phyloP scores from a whole-genome alignment of 2,329 filamentous ascomycete genomes.

The Bipolaris zeicola region DNA sequence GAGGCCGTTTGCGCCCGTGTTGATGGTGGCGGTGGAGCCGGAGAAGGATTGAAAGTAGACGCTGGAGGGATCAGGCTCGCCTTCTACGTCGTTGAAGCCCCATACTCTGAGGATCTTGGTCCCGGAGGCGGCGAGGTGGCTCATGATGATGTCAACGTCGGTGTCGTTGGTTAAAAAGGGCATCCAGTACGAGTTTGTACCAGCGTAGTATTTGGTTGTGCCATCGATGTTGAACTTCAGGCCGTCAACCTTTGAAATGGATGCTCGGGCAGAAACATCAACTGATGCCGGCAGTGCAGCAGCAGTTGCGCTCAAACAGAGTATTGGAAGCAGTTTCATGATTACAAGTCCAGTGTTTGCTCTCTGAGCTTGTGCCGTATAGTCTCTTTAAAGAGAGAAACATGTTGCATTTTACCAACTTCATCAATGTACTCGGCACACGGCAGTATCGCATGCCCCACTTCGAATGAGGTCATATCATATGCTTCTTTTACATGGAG shows the following conservation, averaged over 20 bases:
- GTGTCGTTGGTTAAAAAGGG: conserved; percentile 58
- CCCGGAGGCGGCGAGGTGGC: conserved; percentile 56
- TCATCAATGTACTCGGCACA: neutral
- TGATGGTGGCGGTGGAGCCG: conserved; percentile 60
- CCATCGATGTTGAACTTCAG: conserved; percentile 45
- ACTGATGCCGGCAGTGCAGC: conserved; percentile 27
- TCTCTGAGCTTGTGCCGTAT: neutral
- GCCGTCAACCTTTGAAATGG: conserved; percentile 34
- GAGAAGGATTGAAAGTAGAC: conserved; percentile 64
- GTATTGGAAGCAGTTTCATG: conserved; percentile 33
- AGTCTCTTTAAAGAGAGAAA: neutral
- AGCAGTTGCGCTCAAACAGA: conserved; percentile 26
- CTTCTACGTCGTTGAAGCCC: conserved; percentile 67
- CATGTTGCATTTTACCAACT: neutral
- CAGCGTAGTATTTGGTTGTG: conserved; percentile 54
- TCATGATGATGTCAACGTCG: conserved; percentile 59
- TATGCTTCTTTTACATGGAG: neutral
- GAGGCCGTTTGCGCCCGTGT: conserved; percentile 66
- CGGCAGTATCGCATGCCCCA: conserved; percentile 11
- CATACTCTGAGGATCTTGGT: conserved; percentile 65
- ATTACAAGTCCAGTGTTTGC: neutral
- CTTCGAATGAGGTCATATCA: conserved; percentile 13
- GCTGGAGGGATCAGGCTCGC: conserved; percentile 47
- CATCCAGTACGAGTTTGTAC: conserved; percentile 64
- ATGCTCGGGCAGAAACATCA: conserved; percentile 23